These are phyloP conservation scores for Neocucurbitaria cava DNA, from an alignment of 2,329 filamentous ascomycete genomes.

Conservation along the genomic window DNA sequence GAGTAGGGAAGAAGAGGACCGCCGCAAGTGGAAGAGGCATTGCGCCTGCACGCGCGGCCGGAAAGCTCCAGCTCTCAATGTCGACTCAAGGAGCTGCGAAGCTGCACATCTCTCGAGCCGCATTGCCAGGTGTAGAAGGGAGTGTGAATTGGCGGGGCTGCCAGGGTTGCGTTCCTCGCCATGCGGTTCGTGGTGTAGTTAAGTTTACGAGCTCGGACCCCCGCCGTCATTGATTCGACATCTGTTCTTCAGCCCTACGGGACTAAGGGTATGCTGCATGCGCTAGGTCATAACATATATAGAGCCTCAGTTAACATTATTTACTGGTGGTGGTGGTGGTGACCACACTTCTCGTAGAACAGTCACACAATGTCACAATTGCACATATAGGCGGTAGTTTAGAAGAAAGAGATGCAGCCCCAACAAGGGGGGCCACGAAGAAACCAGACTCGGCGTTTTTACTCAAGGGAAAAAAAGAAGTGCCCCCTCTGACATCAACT, in stretches of 20 bases:
- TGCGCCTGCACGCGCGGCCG: constrained; percentile 27
- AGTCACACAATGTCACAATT: not conserved
- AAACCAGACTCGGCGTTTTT: constrained; percentile 10
- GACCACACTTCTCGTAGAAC: too few relatives aligned
- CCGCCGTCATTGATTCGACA: constrained; percentile 18
- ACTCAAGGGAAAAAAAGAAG: constrained; percentile 4
- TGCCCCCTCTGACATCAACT: not conserved
- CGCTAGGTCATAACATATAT: constrained; percentile 6
- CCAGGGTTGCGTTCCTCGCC: constrained; percentile 3
- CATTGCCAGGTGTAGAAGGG: constrained; percentile 43
- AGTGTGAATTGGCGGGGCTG: constrained; percentile 1
- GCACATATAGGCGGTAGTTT: not conserved
- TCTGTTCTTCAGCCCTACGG: constrained; percentile 14
- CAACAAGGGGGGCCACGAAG: not conserved
- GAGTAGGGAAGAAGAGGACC: too few relatives aligned
- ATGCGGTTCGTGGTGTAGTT: constrained; percentile 3
- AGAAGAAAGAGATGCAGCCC: constrained; percentile 13
- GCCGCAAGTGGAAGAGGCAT: too few relatives aligned
- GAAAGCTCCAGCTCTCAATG: constrained; percentile 35
- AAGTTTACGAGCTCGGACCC: constrained; percentile 5
- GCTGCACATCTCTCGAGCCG: constrained; percentile 46
- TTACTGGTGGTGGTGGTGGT: too few relatives aligned
- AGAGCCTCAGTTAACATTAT: too few relatives aligned
- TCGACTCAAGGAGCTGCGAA: constrained; percentile 39
- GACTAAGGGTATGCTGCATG: not conserved